phyloP scores from a whole-genome alignment of 2,329 filamentous ascomycete species.

The Fusarium nygamai region DNA sequence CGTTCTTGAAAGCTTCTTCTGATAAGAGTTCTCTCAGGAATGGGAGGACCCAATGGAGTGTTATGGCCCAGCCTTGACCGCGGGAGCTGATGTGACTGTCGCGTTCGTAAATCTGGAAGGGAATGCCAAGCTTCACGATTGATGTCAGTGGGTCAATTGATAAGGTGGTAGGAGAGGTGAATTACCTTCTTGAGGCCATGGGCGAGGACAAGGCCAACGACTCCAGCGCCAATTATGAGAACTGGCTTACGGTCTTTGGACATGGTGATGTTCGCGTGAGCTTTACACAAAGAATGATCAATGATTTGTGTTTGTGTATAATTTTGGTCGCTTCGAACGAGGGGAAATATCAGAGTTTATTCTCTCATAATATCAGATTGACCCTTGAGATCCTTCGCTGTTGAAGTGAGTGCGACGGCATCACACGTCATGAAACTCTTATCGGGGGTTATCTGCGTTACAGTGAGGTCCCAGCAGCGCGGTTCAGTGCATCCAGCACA shows the following conservation, averaged over 20 bases:
- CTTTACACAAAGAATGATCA: no score
- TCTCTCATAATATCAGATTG: neutral
- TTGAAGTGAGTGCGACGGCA: neutral
- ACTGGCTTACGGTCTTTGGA: constrained; percentile 15
- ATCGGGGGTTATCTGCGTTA: neutral
- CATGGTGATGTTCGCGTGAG: neutral
- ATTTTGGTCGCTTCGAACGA: neutral
- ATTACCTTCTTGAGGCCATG: constrained; percentile 5
- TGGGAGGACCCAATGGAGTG: constrained; percentile 8
- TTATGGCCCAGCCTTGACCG: constrained; percentile 10
- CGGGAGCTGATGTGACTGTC: neutral
- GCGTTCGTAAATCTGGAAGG: constrained; percentile 1
- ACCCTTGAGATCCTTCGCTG: neutral
- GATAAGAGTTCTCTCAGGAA: neutral
- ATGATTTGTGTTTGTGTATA: neutral
- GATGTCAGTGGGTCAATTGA: neutral
- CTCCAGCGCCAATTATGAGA: constrained; percentile 7
- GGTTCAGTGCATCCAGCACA: neutral
- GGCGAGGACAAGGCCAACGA: constrained; percentile 9
- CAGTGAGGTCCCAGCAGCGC: neutral
- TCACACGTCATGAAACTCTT: neutral
- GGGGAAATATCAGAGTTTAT: neutral
- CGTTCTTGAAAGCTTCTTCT: neutral
- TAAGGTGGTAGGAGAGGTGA: accelerated
- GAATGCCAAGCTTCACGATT: neutral